Conservation (phyloP, 495 filamentous ascomycete species). For the Penicillium alfredii region DNA sequence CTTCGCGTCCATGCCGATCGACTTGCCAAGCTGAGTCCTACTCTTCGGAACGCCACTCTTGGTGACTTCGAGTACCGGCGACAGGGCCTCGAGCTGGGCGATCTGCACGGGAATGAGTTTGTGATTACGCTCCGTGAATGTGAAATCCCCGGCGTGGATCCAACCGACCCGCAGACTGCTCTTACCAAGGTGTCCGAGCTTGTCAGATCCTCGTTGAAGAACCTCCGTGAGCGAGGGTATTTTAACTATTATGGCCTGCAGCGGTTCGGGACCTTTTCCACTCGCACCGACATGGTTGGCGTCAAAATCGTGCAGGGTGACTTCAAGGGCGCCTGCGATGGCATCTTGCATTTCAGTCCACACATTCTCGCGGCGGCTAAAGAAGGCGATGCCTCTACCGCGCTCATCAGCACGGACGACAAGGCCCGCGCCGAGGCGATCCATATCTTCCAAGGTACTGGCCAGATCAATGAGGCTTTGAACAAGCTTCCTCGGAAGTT, state of each 20-base stretch:
- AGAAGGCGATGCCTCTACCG: slow-evolving; percentile 27
- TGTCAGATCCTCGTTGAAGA: slow-evolving; percentile 49
- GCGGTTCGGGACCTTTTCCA: slow-evolving; percentile 80
- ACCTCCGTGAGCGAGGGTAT: slow-evolving; percentile 63
- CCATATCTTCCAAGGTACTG: slow-evolving; percentile 57
- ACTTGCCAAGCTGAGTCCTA: slow-evolving; percentile 55
- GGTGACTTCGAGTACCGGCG: slow-evolving; percentile 72
- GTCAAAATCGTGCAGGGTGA: slow-evolving; percentile 75
- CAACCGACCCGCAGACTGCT: slow-evolving; percentile 31
- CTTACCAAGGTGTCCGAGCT: slow-evolving; percentile 43
- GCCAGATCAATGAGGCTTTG: slow-evolving; percentile 51
- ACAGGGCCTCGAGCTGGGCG: slow-evolving; percentile 69
- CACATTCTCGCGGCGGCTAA: slow-evolving; percentile 45
- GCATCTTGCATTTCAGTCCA: slow-evolving; percentile 60
- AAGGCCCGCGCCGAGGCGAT: slow-evolving; percentile 69
- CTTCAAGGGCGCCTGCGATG: slow-evolving; percentile 69
- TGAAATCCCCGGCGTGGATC: slow-evolving; percentile 49
- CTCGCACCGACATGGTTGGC: slow-evolving; percentile 75
- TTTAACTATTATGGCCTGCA: slow-evolving; percentile 97
- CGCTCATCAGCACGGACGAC: slow-evolving; percentile 62
- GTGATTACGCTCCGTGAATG: slow-evolving; percentile 82
- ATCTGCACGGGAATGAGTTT: slow-evolving; percentile 86
- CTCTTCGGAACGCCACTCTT: slow-evolving; percentile 57
- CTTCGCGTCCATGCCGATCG: slow-evolving; percentile 57
- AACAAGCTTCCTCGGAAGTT: slow-evolving; percentile 72